phyloP scores from a whole-genome alignment of 2,329 filamentous ascomycete species.

The Paecilomyces niveus region DNA sequence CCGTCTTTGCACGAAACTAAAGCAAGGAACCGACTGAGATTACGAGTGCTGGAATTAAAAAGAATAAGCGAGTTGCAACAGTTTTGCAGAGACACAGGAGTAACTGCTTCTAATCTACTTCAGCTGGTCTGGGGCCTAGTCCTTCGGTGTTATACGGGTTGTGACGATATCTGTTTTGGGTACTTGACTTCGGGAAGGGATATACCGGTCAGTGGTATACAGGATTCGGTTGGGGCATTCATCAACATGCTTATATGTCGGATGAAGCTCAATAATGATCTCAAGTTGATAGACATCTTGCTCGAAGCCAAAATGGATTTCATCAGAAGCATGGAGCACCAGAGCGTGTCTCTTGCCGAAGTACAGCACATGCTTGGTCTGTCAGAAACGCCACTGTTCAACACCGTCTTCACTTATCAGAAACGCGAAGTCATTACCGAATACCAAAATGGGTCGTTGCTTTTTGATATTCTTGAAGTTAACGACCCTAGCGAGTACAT shows the following conservation, averaged over 20 bases:
- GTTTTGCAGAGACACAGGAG: conserved; percentile 14
- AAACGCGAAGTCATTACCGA: conserved; percentile 2
- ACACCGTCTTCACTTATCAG: conserved; percentile 22
- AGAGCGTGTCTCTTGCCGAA: conserved; percentile 11
- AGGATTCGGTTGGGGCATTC: conserved; percentile 27
- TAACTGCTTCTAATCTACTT: conserved; percentile 20
- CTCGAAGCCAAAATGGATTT: conserved; percentile 14
- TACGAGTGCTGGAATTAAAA: conserved; percentile 12
- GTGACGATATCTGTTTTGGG: conserved; percentile 41
- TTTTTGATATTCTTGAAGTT: conserved; percentile 4
- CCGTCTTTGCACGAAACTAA: conserved; percentile 20
- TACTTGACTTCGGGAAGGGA: conserved; percentile 32
- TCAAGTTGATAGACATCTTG: conserved; percentile 14
- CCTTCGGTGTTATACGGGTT: conserved; percentile 36
- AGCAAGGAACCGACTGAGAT: conserved; percentile 3
- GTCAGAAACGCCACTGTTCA: conserved; percentile 19
- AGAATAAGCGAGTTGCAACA: conserved; percentile 14
- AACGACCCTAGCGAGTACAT: conserved; percentile 12
- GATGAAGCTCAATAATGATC: conserved; percentile 17
- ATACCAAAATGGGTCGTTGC: background rate
- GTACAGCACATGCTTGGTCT: conserved; percentile 20
- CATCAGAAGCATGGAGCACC: conserved; percentile 12
- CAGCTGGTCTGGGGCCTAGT: conserved; percentile 41
- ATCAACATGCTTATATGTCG: conserved; percentile 17
- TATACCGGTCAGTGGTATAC: conserved; percentile 26